Percentiles rank a stretch among this genome's conserved stretches.
Conservation (phyloP, 2,329 filamentous ascomycete species). For the Nemania sp. region DNA sequence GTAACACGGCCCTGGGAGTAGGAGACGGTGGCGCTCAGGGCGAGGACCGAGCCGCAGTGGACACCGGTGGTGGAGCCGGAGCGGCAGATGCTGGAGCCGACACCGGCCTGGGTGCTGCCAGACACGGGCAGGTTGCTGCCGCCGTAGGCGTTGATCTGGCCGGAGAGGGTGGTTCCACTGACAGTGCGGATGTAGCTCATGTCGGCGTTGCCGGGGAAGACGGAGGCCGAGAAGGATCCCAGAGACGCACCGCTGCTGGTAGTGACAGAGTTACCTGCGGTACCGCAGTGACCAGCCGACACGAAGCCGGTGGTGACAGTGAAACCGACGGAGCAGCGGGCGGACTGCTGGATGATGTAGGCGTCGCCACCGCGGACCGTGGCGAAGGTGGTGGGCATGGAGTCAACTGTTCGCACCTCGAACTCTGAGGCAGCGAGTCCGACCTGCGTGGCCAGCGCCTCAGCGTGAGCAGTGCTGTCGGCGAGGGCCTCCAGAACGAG, state of each 20-base stretch:
- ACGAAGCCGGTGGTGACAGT: conserved; percentile 47
- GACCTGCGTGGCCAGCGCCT: conserved; percentile 42
- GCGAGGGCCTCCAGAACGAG: conserved; percentile 44
- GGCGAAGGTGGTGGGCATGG: conserved; percentile 40
- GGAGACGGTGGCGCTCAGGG: conserved; percentile 42
- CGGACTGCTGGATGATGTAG: conserved; percentile 41
- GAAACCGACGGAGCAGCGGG: conserved; percentile 46
- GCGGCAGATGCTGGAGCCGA: conserved; percentile 45
- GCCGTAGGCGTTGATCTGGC: conserved; percentile 42
- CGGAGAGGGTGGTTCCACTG: conserved; percentile 40
- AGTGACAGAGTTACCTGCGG: conserved; percentile 37
- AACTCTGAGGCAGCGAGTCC: conserved; percentile 43
- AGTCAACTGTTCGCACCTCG: conserved; percentile 41
- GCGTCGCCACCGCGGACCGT: conserved; percentile 43
- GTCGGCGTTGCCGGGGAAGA: conserved; percentile 46
- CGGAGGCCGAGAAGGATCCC: conserved; percentile 43
- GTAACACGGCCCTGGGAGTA: conserved; percentile 46
- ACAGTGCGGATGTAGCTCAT: conserved; percentile 43
- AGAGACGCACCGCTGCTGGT: conserved; percentile 39
- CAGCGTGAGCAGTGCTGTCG: conserved; percentile 41
- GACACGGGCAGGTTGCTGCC: conserved; percentile 40
- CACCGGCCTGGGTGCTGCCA: conserved; percentile 43
- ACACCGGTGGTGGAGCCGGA: conserved; percentile 47
- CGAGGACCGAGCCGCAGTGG: conserved; percentile 43
- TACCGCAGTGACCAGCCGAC: conserved; percentile 46